Evolutionary conservation across 257 asterid species (phyloP).

Genomic region (Penstemon eatonii): DNA sequence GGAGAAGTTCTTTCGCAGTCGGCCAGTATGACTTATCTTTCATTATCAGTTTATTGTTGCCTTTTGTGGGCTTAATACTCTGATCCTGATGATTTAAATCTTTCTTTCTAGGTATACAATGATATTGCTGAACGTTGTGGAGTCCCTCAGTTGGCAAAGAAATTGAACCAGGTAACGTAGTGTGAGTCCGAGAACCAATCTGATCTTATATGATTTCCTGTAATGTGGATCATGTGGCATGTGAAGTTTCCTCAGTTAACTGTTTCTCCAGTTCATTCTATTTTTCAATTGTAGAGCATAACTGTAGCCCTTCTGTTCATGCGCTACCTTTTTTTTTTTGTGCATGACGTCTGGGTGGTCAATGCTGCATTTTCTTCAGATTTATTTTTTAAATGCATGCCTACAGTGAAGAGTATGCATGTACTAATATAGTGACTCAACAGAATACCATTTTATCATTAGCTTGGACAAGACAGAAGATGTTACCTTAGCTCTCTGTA

Average conservation of each 20-base stretch:
- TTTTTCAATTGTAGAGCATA: neutral
- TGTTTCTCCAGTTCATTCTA: neutral
- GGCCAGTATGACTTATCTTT: constrained; percentile 56
- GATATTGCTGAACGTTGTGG: constrained; percentile 96
- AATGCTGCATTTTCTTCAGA: neutral
- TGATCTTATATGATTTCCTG: constrained; percentile 5
- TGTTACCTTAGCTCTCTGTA: constrained; percentile 14
- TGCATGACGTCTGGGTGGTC: constrained; percentile 14
- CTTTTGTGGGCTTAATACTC: constrained; percentile 9
- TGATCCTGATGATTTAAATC: neutral
- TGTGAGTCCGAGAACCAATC: neutral
- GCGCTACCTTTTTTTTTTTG: neutral
- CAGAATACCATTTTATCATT: constrained; percentile 2
- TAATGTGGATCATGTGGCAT: constrained; percentile 5
- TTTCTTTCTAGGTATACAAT: constrained; percentile 63
- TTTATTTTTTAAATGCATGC: neutral
- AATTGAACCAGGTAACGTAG: constrained; percentile 82
- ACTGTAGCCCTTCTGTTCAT: neutral
- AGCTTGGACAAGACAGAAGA: neutral
- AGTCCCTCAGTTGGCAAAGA: constrained; percentile 91
- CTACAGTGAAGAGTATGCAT: constrained; percentile 1
- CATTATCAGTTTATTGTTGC: constrained; percentile 8
- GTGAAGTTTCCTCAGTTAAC: neutral
- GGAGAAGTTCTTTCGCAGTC: constrained; percentile 84
- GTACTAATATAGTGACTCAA: neutral